Base-by-base conservation (phyloP, 225 moss, liverwort and hornwort species). In the Sphagnum contortum region DNA sequence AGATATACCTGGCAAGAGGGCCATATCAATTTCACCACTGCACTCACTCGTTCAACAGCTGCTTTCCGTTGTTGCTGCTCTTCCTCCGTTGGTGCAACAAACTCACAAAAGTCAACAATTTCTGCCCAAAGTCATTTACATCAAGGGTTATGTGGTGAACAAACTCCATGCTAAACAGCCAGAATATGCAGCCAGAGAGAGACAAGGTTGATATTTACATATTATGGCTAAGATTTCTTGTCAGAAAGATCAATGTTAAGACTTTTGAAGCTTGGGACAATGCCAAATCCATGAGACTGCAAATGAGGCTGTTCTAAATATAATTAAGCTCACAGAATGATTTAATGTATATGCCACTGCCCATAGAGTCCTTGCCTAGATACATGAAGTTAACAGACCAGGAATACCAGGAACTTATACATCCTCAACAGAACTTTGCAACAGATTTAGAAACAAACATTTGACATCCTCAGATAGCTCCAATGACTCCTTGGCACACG, bases 1-100 rank as follows among this genome's bases (percentile, higher is more conserved):
- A 48, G 7, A 49, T 64, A 46, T 69, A 96, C 96, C 92, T 96
- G 83, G 77, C 85, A 96, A 48, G 79, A 77, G 69, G 96, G 91
- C 96, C 82, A 89, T 60, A 93, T 87, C 44, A 79, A 81, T 67
- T 80, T 77, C 45, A 98, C 86, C 57, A 91, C 87, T 46, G 56
- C 76, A 67, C 80, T 76, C 60, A 89, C 79, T 63, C 91, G 82
- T 68, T 86, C 59, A 48, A 93, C 90, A 44, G 89, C 87, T 52
- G 70, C 74, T 13, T 59, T 83, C 61, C 91, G 83, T 69, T 80
- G 56, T 49, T 57, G 68, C 45, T 86, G 85, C 71, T 98, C 91
- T 55, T 80, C 86, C 67, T 88, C 81, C 51, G 82, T 86, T 49
- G 86, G 86, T 47, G 89, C 67, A 9, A 91, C 84, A 67, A 89